Base-by-base conservation (phyloP, 169 alveolate genomes). In the Plasmodium adleri region DNA sequence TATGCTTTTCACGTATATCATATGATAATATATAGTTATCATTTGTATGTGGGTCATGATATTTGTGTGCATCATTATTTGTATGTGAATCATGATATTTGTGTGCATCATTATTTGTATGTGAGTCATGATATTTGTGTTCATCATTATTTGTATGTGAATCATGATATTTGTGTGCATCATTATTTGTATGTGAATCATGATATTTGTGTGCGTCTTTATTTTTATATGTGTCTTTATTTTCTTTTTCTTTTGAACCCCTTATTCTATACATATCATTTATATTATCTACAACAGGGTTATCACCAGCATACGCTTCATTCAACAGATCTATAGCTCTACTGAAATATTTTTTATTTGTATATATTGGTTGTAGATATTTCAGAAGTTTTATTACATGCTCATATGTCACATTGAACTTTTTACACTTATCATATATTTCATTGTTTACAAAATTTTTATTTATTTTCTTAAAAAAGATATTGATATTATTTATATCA, bases 351-450 rank as follows among this genome's bases (percentile, higher is more conserved):
- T 66, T 52, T 12, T 24, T 28, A 45, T 45, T 78, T 3, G 10
- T 43, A n/a, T 45, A 59, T n/a, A 78, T 58, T 7, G 13, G 1
- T 6, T 5, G 13, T 5, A 78, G 20, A 15, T 64, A 22, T 24
- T 58, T 64, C 76, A 78, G 43, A 26, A 78, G 43, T 9, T 71
- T 68, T 20, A 78, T 9, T 20, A 71, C 50, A 17, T 58, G n/a
- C 10, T 78, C 74, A 43, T 78, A 78, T 0, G 68, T 78, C 39
- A n/a, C 20, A 24, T 66, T 15, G 26, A 78, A 66, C 17, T 43
- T 78, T 1, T 24, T 63, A 58, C 89, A 78, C 8, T 71, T 54
- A 20, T 78, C 71, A 70, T 78, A 78, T 49, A 78, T 49, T n/a
- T 78, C 71, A 1, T 22, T 71, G 28, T 64, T 26, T 13, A 78